Evolutionary conservation across 352 stramenopile species (phyloP), one percentile per base, ranked within the genome.

Genomic region (Pythium brassicae): DNA sequence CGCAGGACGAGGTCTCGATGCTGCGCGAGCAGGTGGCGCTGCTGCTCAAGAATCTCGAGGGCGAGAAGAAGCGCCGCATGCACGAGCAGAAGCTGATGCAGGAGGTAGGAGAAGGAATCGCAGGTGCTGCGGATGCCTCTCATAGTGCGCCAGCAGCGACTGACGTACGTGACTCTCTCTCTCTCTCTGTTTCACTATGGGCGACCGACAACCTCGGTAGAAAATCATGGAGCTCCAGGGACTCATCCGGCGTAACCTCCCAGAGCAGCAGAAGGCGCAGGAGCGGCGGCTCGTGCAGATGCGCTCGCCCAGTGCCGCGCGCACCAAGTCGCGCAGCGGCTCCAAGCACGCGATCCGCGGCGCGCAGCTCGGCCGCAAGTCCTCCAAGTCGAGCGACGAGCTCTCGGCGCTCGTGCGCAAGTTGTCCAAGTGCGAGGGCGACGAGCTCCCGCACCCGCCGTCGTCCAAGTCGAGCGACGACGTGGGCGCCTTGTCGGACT

Each of bases 191-290:
- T 23, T 47, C 11, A 23, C 7, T 47, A 23, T 10, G 23, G 6
- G 12, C 14, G 32, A 37, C 17, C 2, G 2, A 34, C 29, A 17
- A 0, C 14, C 22, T 15, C 4, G 20, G 23, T 37, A 86, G 71
- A 86, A 86, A 80, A 89, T 89, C 57, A 70, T 86, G 52, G 79
- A 89, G 65, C 71, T 89, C 26, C 76, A 87, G 56, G 65, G 69
- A 5, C 59, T 86, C 29, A 89, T 89, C 46, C 79, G 77, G 11
- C 57, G 62, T 37, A 80, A 84, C 39, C 62, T 66, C 27, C 69
- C 70, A 4, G 73, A 82, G 20, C 65, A 84, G 22, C 62, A 74
- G 26, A 67, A 55, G 3, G 70, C 67, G 15, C 62, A 74, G 2
- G 67, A 78, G 59, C 67, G 62, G 0, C 62, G 64, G 4, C 20